Conservation (phyloP, 148 eudicot species). For the Dysphania ambrosioides region DNA sequence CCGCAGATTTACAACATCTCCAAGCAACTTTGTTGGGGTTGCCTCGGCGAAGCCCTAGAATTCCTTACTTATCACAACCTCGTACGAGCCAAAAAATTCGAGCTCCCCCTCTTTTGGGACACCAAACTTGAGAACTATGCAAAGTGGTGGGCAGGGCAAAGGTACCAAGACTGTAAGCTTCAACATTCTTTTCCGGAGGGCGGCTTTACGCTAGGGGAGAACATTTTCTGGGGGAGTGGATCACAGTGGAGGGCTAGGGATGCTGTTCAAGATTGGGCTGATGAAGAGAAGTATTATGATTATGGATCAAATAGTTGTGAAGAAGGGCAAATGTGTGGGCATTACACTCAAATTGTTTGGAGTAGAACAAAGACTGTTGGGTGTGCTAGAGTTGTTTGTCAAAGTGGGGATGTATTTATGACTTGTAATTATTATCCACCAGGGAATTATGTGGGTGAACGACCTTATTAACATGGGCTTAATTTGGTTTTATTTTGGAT, state of each 20-base stretch:
- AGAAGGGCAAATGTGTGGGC: constrained; percentile 63
- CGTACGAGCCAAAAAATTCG: constrained; percentile 61
- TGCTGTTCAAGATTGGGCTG: constrained; percentile 66
- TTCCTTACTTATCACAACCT: constrained; percentile 62
- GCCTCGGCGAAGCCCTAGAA: constrained; percentile 51
- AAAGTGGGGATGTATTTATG: constrained; percentile 78
- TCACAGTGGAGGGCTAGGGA: constrained; percentile 51
- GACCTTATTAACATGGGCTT: constrained; percentile 51
- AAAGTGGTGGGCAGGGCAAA: constrained; percentile 68
- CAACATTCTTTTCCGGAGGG: constrained; percentile 70
- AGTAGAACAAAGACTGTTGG: constrained; percentile 54
- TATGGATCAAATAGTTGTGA: constrained; percentile 55
- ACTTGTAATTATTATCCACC: constrained; percentile 79
- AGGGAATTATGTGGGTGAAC: constrained; percentile 69
- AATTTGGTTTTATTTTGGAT: background rate
- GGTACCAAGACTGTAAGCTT: constrained; percentile 48
- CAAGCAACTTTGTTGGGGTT: constrained; percentile 63
- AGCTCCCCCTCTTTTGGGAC: constrained; percentile 64
- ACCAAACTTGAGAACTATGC: constrained; percentile 56
- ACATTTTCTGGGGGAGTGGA: constrained; percentile 78
- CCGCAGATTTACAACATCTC: constrained; percentile 48
- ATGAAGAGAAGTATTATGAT: constrained; percentile 65
- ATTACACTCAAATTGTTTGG: constrained; percentile 90
- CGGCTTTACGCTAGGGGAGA: constrained; percentile 67
- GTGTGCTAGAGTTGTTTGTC: constrained; percentile 74